phyloP scores from a whole-genome alignment of 2,329 filamentous ascomycete species.

The Diaporthe sp. region DNA sequence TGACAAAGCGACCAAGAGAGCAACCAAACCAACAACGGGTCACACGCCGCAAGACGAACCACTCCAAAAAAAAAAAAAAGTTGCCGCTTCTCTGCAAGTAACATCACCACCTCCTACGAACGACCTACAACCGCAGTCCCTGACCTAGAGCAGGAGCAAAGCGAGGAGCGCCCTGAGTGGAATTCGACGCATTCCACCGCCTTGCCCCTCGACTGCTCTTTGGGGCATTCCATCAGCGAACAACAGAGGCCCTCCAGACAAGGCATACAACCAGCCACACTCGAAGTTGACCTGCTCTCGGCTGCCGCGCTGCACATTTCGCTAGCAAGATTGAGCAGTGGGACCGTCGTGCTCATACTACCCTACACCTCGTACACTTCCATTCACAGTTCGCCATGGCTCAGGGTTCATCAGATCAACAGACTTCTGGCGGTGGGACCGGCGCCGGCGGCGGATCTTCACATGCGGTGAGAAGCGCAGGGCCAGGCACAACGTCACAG shows the following conservation, averaged over 20 bases:
- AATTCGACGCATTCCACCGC: neutral
- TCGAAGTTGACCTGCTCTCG: neutral
- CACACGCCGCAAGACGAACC: conserved; percentile 25
- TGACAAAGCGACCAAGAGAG: conserved; percentile 31
- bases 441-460: neutral
- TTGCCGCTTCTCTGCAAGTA: neutral
- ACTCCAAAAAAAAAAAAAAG: neutral
- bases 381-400: neutral
- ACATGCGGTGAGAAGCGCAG: conserved; percentile 17
- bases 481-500: conserved; percentile 29
- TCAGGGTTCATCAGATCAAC: conserved; percentile 5
- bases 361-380: neutral
- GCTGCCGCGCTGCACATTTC: neutral
- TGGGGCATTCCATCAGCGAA: neutral
- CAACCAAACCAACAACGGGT: conserved; percentile 2
- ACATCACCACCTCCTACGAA: neutral
- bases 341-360: neutral
- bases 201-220: neutral
- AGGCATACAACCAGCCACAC: neutral
- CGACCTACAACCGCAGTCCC: neutral
- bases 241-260: neutral
- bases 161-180: neutral
- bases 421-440: conserved; percentile 2
- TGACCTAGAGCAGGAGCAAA: neutral
- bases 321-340: neutral